Evolutionary conservation across 2,329 filamentous ascomycete species (phyloP), one percentile per base, ranked within the genome.

Genomic region (Cordyceps fumosorosea): DNA sequence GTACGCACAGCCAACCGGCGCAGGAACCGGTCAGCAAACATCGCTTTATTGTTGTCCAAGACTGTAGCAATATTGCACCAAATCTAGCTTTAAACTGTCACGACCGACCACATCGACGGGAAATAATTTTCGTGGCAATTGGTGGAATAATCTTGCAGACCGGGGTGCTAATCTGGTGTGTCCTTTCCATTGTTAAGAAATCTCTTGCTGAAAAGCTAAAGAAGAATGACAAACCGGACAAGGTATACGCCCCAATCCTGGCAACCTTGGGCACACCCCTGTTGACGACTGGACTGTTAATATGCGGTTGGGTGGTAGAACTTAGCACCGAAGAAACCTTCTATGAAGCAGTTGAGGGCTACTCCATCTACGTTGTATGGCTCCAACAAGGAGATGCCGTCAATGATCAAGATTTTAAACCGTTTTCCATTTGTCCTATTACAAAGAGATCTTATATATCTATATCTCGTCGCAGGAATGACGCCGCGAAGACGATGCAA

Each of bases 291-390:
- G 72, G 73, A 0, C 65, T 76, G 45, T 44, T 72, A 0, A 44
- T 74, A 1, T 76, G 73, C 56, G 67, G 68, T 0, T 67, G 69
- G 51, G 69, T 75, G 2, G 69, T 76, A 3, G 70, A 75, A 24
- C 58, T 52, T 10, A 72, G 71, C 48, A 74, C 73, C 0, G 26
- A 29, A 2, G 71, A 76, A 63, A 62, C 48, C 0, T 57, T 26
- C 4, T 72, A 68, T 20, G 37, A 42, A 18, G 58, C 64, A 16
- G 5, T 0, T 18, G 10, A 2, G 2, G 64, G 50, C 4, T 58
- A 34, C 32, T 47, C 56, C 24, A 58, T 63, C 29, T 54, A 61
- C 20, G 8, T 72, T 3, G 48, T 71, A 4, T 75, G 71, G 72
- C 52, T 76, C 0, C 73, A 75, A n/a, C 64, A 65, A 52, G 44